These are phyloP conservation scores for Passiflora organensis DNA, from an alignment of 345 rosid species.

Conservation along the genomic window DNA sequence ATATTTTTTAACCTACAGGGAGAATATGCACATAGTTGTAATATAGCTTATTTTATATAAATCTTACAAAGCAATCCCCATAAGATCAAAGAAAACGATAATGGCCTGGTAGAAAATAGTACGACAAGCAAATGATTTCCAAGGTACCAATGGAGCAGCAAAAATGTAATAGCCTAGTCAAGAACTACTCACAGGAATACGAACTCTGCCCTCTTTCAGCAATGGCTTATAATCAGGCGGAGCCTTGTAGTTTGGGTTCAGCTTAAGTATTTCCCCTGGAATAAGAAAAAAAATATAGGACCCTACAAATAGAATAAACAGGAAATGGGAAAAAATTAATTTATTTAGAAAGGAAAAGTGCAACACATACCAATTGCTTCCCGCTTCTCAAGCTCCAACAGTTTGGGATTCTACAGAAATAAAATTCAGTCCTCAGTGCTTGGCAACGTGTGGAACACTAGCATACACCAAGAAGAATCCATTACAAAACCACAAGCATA, in stretches of 20 bases:
- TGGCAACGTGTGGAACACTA: neutral
- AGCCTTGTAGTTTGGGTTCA: slow-evolving; percentile 79
- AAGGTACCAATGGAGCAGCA: neutral
- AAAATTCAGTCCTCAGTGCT: slow-evolving; percentile 14
- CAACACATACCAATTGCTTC: slow-evolving; percentile 64
- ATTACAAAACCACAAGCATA: neutral
- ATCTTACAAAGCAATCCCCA: neutral
- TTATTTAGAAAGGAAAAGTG: neutral
- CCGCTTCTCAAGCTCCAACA: slow-evolving; percentile 65
- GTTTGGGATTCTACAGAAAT: slow-evolving; percentile 47
- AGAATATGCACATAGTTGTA: neutral
- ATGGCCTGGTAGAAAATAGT: neutral
- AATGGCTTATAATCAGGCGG: slow-evolving; percentile 80
- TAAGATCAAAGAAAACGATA: neutral
- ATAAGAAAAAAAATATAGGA: slow-evolving; percentile 9
- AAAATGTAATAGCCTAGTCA: neutral
- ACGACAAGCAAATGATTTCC: neutral
- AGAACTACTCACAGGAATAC: slow-evolving; percentile 60
- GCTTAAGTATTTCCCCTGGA: slow-evolving; percentile 76
- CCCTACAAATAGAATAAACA: slow-evolving; percentile 4
- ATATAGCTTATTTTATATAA: neutral
- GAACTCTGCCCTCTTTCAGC: slow-evolving; percentile 70
- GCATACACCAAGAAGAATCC: slow-evolving; percentile 2
- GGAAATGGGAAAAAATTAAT: neutral
- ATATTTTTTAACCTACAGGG: slow-evolving; percentile 67